Percentiles rank a stretch among this genome's conserved stretches.
Evolutionary conservation across 768 basidiomycete genomes (phyloP).

Genomic region (Thelephora aurantiotincta): DNA sequence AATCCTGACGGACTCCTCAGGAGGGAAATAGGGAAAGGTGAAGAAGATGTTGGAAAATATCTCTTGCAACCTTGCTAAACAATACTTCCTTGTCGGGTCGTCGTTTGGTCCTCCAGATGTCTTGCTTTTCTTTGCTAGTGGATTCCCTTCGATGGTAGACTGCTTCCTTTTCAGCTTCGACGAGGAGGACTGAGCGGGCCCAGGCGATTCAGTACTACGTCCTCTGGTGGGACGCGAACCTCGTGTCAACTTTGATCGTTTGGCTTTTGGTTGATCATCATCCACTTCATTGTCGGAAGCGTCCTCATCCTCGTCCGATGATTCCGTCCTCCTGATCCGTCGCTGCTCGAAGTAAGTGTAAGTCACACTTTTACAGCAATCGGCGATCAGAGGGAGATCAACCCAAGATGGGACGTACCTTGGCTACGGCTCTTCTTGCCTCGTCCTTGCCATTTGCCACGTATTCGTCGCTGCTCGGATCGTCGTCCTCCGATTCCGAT

Average conservation of each 20-base stretch:
- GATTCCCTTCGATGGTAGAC: conserved; percentile 22
- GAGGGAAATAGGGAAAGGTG: conserved; percentile 42
- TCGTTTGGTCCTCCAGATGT: conserved; percentile 26
- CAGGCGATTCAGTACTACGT: conserved; percentile 4
- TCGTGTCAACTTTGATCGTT: conserved; percentile 5
- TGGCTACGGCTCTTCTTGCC: conserved; percentile 18
- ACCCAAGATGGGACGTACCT: conserved; percentile 25
- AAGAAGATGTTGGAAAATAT: conserved; percentile 58
- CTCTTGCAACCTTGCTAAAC: conserved; percentile 61
- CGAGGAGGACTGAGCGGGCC: conserved; percentile 8
- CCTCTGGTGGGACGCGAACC: conserved; percentile 10
- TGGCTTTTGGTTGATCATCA: background rate
- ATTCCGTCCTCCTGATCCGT: conserved; percentile 23
- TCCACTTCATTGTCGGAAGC: conserved; percentile 5
- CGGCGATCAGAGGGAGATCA: conserved; percentile 3
- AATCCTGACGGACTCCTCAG: conserved; percentile 12
- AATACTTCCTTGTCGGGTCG: conserved; percentile 73
- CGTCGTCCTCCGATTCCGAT: conserved; percentile 12
- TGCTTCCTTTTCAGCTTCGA: conserved; percentile 41
- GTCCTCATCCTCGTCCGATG: conserved; percentile 20
- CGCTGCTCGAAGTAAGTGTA: conserved; percentile 20
- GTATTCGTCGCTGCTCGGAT: conserved; percentile 59
- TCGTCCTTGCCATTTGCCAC: conserved; percentile 25
- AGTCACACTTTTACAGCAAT: background rate
- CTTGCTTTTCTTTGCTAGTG: conserved; percentile 33